Base-by-base conservation (phyloP, 148 eudicot genomes). In the Vaccinium myrtillus region DNA sequence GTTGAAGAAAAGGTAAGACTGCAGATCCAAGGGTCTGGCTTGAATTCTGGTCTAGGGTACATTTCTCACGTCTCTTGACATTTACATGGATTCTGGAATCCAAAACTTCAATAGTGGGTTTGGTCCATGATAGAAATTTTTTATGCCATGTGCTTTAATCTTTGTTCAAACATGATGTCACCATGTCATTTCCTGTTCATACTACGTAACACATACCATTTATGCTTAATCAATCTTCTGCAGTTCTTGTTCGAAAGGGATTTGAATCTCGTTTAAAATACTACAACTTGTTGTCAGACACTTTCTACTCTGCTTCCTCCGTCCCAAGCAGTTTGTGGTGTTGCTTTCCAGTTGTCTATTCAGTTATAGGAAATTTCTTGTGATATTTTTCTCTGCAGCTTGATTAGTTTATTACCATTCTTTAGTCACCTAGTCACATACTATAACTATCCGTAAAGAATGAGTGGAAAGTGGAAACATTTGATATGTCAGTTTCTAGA, bases 261-360 rank as follows among this genome's bases (percentile, higher is more conserved):
- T 43, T 56, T 55, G 32, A 53, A 51, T 49, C 78, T 48, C 32
- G 21, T 75, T n/a, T 21, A 49, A 25, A 53, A 55, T 32, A 5
- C 21, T 25, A 16, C 27, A 54, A 8, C 43, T 78, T 78, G 23
- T 78, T 2, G 18, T 54, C 43, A 18, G 82, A 15, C 61, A 9
- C 69, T 16, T 79, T 58, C 67, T 56, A 27, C 61, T 25, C 65
- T 56, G 82, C 50, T 79, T 79, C 82, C 67, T 79, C n/a, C 56
- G 48, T 79, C 65, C 49, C 82, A 16, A 79, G 18, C 69, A 79
- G 16, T 79, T 2, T n/a, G 50, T 18, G 69, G 50, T 4, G 39
- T 30, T 36, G 82, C 82, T 79, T 59, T 56, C 82, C 1, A 56
- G 65, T 32, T 55, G 9, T 21, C 11, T 54, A 7, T 14, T 8